Base-by-base conservation (phyloP, 495 filamentous ascomycete genomes). In the Durotheca rogersii region DNA sequence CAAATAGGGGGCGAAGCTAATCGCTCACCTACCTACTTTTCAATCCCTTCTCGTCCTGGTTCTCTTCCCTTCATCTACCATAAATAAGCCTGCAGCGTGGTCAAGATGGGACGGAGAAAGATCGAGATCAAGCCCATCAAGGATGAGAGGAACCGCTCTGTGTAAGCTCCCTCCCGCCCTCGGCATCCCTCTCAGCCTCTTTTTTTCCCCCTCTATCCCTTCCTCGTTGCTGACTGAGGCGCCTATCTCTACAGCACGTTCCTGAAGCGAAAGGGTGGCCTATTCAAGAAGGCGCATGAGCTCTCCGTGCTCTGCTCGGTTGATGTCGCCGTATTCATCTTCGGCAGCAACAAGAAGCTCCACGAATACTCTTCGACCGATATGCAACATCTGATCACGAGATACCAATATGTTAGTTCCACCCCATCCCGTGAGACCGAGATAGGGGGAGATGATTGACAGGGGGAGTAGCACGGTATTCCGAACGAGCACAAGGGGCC, bases 111-210 rank as follows among this genome's bases (percentile, higher is more conserved):
- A 57, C 74, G 81, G 60, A 79, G 81, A 76, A 84, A 84, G 85
- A 98, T 98, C 68, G 93, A 96, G 75, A 98, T 98, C 80, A 97
- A 97, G 76, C 88, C 94, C 45, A 98, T 98, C 79, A 96, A 95
- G 75, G 93, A 98, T 83, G 93, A 98, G 69, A 82, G 93, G 65
- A 98, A 98, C 67, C 90, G 93, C 66, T 96, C 92, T 56, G 93
- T 96, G 92, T 96, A 88, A 76, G 91, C 80, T 53, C 46, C 36
- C 19, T 41, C 39, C 56, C 30, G 35, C 31, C 30, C 37, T 42
- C 42, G 37, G 34, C 21, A 23, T 40, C 20, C n/a, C 42, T 31
- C n/a, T n/a, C n/a, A n/a, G n/a, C n/a, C n/a, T n/a, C 35, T 16
- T 21, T 25, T 35, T 33, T 50, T 32, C 20, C 30, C 31, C 47